Evolutionary conservation across 2,329 filamentous ascomycete species (phyloP), one percentile per base, ranked within the genome.

Genomic region (Sporothrix luriei): DNA sequence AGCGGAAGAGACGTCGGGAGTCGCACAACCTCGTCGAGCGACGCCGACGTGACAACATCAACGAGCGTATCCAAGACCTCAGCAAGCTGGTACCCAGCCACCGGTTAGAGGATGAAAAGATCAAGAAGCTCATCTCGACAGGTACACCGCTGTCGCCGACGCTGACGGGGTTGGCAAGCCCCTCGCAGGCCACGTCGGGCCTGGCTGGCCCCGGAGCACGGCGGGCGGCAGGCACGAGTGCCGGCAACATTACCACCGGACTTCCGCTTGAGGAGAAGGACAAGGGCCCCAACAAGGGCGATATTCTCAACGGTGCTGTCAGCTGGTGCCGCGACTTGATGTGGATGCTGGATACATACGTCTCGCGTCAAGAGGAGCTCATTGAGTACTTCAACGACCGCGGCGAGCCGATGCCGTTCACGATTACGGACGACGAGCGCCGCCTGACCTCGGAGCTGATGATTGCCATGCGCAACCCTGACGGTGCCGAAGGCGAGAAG

Each of bases 11-110:
- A 71, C 89, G 95, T 71, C 87, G 95, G 51, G 95, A 97, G 77
- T 98, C 94, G 0, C 95, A 99, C 82, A 98, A 99, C 78, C 85
- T 97, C 51, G 95, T 99, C 13, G 95, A 99, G 82, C 92, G 95
- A 69, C 90, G 95, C 66, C 90, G 95, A 72, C 89, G 95, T 72
- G 95, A 98, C 82, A 98, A 98, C 78, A 99, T 99, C 84, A 99
- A 99, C 75, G 95, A 99, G 80, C 89, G 95, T 55, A 99, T 99
- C 73, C 94, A 98, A 77, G 95, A 99, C 77, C 86, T 99, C 9
- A 97, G 94, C 76, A 92, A 93, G 75, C 87, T 99, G 21, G 94
- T 99, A 2, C 95, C 95, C 29, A 86, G 90, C 71, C 95, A 99
- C 79, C 90, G 95, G 71, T 85, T 99, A 2, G 95, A 99, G 76